Conservation (phyloP, 1,284 basidiomycete genomes). For the Rhodotorula sp. region DNA sequence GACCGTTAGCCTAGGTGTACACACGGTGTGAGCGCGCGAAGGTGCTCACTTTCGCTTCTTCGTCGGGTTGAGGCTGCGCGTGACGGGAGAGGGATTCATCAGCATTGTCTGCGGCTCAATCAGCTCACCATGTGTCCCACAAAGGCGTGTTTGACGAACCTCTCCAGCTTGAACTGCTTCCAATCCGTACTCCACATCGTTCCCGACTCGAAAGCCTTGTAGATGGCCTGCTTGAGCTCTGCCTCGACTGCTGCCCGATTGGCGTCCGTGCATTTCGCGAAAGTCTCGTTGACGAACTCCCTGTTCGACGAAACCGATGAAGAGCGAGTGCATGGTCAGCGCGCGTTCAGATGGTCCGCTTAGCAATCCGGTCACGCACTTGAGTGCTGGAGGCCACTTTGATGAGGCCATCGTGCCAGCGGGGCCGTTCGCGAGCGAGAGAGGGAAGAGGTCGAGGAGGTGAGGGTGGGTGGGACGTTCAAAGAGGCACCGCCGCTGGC, state of each 20-base stretch:
- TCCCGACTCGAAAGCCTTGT: constrained; percentile 51
- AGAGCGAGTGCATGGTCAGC: not conserved
- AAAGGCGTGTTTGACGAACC: constrained; percentile 52
- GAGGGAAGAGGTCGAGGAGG: not conserved
- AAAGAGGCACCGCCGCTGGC: too few relatives aligned
- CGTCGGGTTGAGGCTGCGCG: constrained; percentile 61
- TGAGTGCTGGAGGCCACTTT: constrained; percentile 38
- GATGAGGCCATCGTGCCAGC: constrained; percentile 13
- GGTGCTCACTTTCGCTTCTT: constrained; percentile 59
- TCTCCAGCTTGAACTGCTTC: constrained; percentile 73
- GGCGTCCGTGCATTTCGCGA: constrained; percentile 47
- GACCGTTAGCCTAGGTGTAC: not conserved
- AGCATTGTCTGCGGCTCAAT: not conserved
- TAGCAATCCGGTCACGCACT: constrained; percentile 1
- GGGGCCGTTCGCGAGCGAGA: not conserved
- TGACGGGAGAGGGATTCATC: constrained; percentile 31
- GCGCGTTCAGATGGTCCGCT: not conserved
- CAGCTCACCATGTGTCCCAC: too few relatives aligned
- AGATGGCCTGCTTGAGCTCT: constrained; percentile 51
- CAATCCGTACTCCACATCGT: constrained; percentile 86
- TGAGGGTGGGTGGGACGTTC: not conserved
- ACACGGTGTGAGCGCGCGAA: not conserved
- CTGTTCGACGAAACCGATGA: constrained; percentile 15
- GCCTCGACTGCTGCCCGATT: constrained; percentile 50
- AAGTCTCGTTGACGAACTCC: constrained; percentile 45